These are phyloP conservation scores for Talaromyces borbonicus DNA, from an alignment of 495 filamentous ascomycete species.

Conservation along the genomic window DNA sequence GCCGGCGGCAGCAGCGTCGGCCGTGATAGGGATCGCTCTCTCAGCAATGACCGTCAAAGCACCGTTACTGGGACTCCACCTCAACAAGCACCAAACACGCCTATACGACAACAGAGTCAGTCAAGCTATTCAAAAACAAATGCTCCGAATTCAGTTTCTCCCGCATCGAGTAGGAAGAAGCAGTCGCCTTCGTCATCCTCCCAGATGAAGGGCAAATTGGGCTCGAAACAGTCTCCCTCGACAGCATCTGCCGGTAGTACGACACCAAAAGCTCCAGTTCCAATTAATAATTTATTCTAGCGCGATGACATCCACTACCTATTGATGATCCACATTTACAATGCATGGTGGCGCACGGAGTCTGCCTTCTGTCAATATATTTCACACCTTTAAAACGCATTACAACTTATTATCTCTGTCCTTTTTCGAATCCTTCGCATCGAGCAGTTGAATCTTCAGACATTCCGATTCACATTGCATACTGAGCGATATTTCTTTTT, in stretches of 20 bases:
- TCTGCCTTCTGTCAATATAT: conserved; percentile 1
- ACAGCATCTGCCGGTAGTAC: conserved; percentile 3
- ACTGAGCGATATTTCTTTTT: no score
- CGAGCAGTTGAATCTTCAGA: no score
- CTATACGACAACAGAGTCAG: conserved; percentile 1
- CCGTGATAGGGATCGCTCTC: conserved; percentile 20
- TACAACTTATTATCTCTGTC: neutral
- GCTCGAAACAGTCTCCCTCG: conserved; percentile 4
- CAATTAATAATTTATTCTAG: conserved; percentile 6
- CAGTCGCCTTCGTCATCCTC: conserved; percentile 1
- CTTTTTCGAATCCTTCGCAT: neutral
- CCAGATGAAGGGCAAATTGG: conserved; percentile 1
- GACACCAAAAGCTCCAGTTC: conserved; percentile 4
- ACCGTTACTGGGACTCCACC: conserved; percentile 3
- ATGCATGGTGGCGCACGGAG: conserved; percentile 9
- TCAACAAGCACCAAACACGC: conserved; percentile 1
- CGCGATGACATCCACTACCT: neutral
- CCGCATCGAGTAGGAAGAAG: neutral
- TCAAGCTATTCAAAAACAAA: neutral
- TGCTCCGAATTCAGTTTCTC: conserved; percentile 1
- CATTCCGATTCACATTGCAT: no score
- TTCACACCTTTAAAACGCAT: neutral
- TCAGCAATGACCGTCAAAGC: conserved; percentile 25
- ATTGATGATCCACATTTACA: neutral
- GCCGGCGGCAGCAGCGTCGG: conserved; percentile 21